Base-by-base conservation (phyloP, 345 rosid species). In the Hirschfeldia incana region DNA sequence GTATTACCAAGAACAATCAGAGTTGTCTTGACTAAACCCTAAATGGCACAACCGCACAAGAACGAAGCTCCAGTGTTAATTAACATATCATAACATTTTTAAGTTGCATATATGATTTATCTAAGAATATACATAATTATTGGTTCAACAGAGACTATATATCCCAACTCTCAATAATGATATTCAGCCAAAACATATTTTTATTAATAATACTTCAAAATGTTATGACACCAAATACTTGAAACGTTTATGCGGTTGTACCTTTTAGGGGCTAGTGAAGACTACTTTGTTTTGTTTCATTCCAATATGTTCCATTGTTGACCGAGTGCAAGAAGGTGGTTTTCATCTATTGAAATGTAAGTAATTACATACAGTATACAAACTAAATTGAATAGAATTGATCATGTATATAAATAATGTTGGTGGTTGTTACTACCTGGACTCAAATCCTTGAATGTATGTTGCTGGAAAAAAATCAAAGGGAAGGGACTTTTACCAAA, bases 1-100 rank as follows among this genome's bases (percentile, higher is more conserved):
- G 44, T 67, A 65, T 78, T 65, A 72, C 67, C 62, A 72, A 59
- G 51, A 59, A 79, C 15, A 28, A 26, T 79, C 57, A 49, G 73
- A 73, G 83, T 74, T 63, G 76, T 68, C 66, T 74, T 80, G 83
- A 69, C 79, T 62, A 53, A 62, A 37, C 67, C 37, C 1, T 68
- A 64, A 64, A 80, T 55, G 79, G 74, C 67, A 73, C 78, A 68
- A 79, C 82, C 65, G 70, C 74, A 79, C 74, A 60, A 55, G 65
- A 28, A 67, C 58, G 28, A 26, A 59, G 63, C 74, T 79, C 69
- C 8, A 26, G 7, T 34, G 10, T n/a, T 4, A 8, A 21, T 33
- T 33, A 6, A 49, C 10, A 27, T 59, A n/a, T 46, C 55, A 2
- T 46, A 2, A 46, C 7, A 21, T 21, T 37, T 37, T 11, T 1